Percentiles rank a stretch among this genome's conserved stretches.
Conservation (phyloP, 2,329 filamentous ascomycete genomes). For the Cordyceps cateniannulata region DNA sequence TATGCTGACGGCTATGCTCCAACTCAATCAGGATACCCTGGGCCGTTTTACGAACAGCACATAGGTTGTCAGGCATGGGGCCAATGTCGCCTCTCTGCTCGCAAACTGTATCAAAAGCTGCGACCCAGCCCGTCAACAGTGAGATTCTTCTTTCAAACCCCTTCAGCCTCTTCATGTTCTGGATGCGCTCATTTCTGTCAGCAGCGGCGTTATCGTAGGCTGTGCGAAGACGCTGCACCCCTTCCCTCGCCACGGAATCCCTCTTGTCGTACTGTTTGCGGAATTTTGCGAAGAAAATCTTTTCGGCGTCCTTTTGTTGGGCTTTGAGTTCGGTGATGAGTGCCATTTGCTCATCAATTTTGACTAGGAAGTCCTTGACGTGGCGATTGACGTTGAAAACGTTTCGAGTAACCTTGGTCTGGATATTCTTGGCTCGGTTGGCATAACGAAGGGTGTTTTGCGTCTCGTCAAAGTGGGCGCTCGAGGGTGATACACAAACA, state of each 20-base stretch:
- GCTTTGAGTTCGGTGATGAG: constrained; percentile 92
- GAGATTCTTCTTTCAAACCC: constrained; percentile 79
- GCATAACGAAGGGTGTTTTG: constrained; percentile 97
- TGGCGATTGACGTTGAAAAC: constrained; percentile 99
- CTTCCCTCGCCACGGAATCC: constrained; percentile 68
- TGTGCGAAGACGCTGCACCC: constrained; percentile 67
- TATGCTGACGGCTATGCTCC: constrained; percentile 83
- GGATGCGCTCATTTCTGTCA: constrained; percentile 73
- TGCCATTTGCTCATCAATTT: constrained; percentile 98
- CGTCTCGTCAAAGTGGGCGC: constrained; percentile 94
- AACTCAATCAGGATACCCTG: constrained; percentile 83
- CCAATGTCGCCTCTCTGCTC: constrained; percentile 59
- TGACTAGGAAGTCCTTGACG: constrained; percentile 98
- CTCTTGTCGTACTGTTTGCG: constrained; percentile 85
- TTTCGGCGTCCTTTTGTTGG: constrained; percentile 85
- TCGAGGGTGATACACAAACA: constrained; percentile 94
- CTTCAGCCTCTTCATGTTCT: constrained; percentile 73
- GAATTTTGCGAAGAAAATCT: constrained; percentile 78
- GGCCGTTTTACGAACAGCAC: constrained; percentile 78
- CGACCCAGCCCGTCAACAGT: constrained; percentile 86
- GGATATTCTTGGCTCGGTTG: constrained; percentile 97
- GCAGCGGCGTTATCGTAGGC: constrained; percentile 75
- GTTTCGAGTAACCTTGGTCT: constrained; percentile 98
- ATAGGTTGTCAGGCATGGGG: constrained; percentile 60
- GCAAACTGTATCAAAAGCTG: constrained; percentile 79